Percentiles rank a stretch among this genome's conserved stretches.
Evolutionary conservation across 805 yeast species (phyloP).

Genomic region (Starmera quercuum): DNA sequence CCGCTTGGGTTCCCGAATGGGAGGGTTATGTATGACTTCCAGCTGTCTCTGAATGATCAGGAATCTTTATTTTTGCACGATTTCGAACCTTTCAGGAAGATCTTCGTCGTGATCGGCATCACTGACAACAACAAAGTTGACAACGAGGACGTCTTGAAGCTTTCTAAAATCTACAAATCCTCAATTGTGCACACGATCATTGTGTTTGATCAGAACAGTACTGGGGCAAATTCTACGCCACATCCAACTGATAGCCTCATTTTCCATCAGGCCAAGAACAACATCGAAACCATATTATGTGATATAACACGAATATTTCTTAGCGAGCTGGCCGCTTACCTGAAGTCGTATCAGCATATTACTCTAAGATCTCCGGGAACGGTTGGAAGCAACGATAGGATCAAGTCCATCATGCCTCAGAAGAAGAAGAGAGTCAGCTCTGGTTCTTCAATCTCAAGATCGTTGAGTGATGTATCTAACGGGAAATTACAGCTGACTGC

Average conservation of each 20-base stretch:
- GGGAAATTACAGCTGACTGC: slow-evolving; percentile 25
- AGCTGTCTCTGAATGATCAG: slow-evolving; percentile 37
- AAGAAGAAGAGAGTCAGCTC: slow-evolving; percentile 34
- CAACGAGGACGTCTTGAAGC: slow-evolving; percentile 23
- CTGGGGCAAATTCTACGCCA: not conserved
- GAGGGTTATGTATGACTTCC: slow-evolving; percentile 51
- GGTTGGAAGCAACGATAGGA: slow-evolving; percentile 41
- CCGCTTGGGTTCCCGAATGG: slow-evolving; percentile 87
- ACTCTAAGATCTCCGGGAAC: slow-evolving; percentile 79
- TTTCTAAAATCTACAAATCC: slow-evolving; percentile 40
- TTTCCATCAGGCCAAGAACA: slow-evolving; percentile 13
- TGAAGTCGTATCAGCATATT: slow-evolving; percentile 68
- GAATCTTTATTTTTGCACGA: slow-evolving; percentile 69
- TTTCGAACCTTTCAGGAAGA: slow-evolving; percentile 82
- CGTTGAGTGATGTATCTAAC: slow-evolving; percentile 24
- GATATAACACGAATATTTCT: slow-evolving; percentile 64
- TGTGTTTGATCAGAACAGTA: slow-evolving; percentile 32
- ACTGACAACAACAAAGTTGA: slow-evolving; percentile 15
- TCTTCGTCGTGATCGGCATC: slow-evolving; percentile 53
- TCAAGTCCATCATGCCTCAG: slow-evolving; percentile 26
- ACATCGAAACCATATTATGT: slow-evolving; percentile 59
- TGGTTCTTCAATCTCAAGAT: slow-evolving; percentile 15
- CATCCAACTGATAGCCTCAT: slow-evolving; percentile 5
- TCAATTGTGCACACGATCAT: slow-evolving; percentile 48
- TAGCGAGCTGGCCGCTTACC: slow-evolving; percentile 55